These are phyloP conservation scores for Ophidiomyces ophidiicola DNA, from an alignment of 2,329 filamentous ascomycete genomes.

Conservation along the genomic window DNA sequence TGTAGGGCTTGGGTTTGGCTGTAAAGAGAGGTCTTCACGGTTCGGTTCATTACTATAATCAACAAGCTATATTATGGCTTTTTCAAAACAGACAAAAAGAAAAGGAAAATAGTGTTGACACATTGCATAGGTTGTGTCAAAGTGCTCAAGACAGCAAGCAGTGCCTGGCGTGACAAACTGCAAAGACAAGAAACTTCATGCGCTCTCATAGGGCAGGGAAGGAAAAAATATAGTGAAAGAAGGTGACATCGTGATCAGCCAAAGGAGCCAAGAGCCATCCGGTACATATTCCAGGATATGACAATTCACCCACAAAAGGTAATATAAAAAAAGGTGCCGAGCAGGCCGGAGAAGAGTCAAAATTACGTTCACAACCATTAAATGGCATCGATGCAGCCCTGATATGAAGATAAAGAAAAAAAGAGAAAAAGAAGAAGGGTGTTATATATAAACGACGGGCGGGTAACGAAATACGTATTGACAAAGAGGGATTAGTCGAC, in stretches of 20 bases:
- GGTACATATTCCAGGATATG: conserved; percentile 5
- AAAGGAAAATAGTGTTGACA: neutral
- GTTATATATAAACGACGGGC: no score
- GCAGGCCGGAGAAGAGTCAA: neutral
- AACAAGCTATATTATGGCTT: no score
- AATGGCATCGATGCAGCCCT: no score
- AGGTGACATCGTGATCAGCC: neutral
- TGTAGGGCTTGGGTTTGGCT: no score
- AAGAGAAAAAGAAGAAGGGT: no score
- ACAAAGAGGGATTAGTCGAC: neutral
- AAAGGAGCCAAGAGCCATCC: neutral
- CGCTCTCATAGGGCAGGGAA: conserved; percentile 3
- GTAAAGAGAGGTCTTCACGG: no score
- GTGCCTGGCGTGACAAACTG: conserved; percentile 16
- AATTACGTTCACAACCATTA: neutral
- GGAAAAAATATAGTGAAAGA: conserved; percentile 9
- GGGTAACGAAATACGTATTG: no score
- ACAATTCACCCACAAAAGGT: no score
- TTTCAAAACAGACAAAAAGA: no score
- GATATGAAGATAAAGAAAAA: neutral
- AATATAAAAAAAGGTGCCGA: neutral
- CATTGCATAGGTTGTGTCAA: neutral
- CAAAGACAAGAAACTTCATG: conserved; percentile 15
- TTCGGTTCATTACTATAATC: no score
- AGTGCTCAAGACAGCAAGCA: conserved; percentile 1